Evolutionary conservation across 352 stramenopile species (phyloP).

Genomic region (Pythium graminicola): DNA sequence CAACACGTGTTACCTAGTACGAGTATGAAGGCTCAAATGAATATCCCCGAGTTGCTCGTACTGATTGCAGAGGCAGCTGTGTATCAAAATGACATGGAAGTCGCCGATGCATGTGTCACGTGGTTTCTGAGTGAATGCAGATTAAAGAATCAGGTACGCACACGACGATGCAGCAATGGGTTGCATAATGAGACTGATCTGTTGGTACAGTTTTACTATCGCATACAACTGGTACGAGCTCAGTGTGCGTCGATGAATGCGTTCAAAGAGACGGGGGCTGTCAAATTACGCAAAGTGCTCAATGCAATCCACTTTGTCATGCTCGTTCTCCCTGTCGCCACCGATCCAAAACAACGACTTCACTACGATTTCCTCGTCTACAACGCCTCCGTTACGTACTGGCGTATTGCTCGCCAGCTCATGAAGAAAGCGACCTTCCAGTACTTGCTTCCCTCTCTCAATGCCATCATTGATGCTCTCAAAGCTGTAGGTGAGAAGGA

Average conservation of each 20-base stretch:
- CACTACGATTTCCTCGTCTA: slow-evolving; percentile 89
- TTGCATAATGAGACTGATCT: not conserved
- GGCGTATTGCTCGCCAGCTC: slow-evolving; percentile 73
- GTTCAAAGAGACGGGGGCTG: slow-evolving; percentile 30
- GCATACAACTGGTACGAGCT: slow-evolving; percentile 75
- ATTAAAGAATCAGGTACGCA: slow-evolving; percentile 69
- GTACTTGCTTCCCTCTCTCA: slow-evolving; percentile 62
- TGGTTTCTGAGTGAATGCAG: slow-evolving; percentile 68
- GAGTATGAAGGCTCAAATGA: slow-evolving; percentile 22
- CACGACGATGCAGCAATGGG: not conserved
- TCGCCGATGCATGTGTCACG: slow-evolving; percentile 39
- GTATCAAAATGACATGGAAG: slow-evolving; percentile 57
- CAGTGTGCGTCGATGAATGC: slow-evolving; percentile 48
- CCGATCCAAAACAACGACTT: slow-evolving; percentile 44
- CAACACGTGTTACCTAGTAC: slow-evolving; percentile 34
- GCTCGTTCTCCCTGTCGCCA: slow-evolving; percentile 65
- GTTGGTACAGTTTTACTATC: slow-evolving; percentile 71
- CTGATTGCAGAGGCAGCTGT: slow-evolving; percentile 68
- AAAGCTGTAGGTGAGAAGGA: slow-evolving; percentile 66
- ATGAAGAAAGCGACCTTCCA: slow-evolving; percentile 77
- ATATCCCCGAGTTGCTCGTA: slow-evolving; percentile 67
- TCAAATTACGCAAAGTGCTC: slow-evolving; percentile 43
- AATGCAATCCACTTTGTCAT: slow-evolving; percentile 76
- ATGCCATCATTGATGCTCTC: slow-evolving; percentile 59
- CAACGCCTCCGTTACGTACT: slow-evolving; percentile 86